These are phyloP conservation scores for Saccharomycopsis javanensis DNA, from an alignment of 805 yeast genomes.

Conservation along the genomic window DNA sequence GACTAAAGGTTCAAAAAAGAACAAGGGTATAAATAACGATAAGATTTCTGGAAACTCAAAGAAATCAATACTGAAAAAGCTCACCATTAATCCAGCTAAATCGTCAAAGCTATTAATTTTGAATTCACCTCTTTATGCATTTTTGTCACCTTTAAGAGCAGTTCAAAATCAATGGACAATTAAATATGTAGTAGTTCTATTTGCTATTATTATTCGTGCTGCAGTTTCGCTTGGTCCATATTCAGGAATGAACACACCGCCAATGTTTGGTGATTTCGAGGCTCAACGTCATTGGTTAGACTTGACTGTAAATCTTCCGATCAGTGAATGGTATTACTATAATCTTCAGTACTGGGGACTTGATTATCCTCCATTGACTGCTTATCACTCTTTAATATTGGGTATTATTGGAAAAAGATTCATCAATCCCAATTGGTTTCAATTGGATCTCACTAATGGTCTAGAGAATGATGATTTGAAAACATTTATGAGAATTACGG, in stretches of 20 bases:
- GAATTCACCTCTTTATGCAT: constrained; percentile 62
- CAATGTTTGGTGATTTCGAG: constrained; percentile 92
- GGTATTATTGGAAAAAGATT: constrained; percentile 58
- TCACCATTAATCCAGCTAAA: constrained; percentile 1
- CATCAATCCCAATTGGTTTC: constrained; percentile 68
- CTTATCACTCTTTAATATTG: constrained; percentile 75
- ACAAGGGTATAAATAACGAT: not conserved
- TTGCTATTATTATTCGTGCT: constrained; percentile 66
- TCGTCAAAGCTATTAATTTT: constrained; percentile 10
- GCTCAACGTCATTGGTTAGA: constrained; percentile 99
- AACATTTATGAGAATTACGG: constrained; percentile 78
- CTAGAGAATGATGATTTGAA: constrained; percentile 57
- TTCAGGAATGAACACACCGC: constrained; percentile 63
- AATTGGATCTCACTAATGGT: constrained; percentile 64
- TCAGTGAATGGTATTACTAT: constrained; percentile 76
- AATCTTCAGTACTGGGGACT: constrained; percentile 93
- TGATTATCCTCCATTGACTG: constrained; percentile 96
- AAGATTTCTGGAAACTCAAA: not conserved
- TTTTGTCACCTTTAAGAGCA: constrained; percentile 66
- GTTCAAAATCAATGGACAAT: constrained; percentile 91
- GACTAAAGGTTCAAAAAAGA: not conserved
- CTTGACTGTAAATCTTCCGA: constrained; percentile 66
- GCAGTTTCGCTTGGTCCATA: constrained; percentile 86
- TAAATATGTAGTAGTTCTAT: constrained; percentile 59
- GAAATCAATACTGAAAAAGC: not conserved